Evolutionary conservation across 192 early-diverging fungal species (phyloP), one percentile per base, ranked within the genome.

Genomic region (Helicostylum pulchrum): DNA sequence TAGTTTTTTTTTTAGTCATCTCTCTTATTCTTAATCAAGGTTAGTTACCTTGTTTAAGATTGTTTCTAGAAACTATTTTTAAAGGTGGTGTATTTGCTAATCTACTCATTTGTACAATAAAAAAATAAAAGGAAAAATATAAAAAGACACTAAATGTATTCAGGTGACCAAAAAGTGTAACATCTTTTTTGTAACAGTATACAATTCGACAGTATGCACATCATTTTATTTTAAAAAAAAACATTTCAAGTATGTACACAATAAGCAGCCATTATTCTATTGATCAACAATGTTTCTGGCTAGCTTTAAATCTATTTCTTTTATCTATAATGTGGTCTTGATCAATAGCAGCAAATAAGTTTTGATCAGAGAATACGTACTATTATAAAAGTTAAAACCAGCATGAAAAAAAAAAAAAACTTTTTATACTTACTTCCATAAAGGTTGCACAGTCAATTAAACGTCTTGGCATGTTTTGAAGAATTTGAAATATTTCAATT

Each of bases 381-480:
- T 56, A 56, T 17, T 26, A 26, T 26, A 26, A 2, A 26, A 26
- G 26, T n/a, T n/a, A n/a, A n/a, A n/a, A n/a, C n/a, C n/a, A n/a
- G n/a, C n/a, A n/a, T n/a, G n/a, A n/a, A n/a, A n/a, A n/a, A n/a
- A n/a, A n/a, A n/a, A n/a, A n/a, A n/a, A n/a, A n/a, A n/a, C n/a
- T n/a, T 44, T 12, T 12, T 23, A 1, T 4, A 42, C 49, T 63
- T 67, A 76, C 73, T 21, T 79, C 76, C 74, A 86, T 84, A 11
- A 86, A 61, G 31, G 70, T 71, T 42, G 83, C 83, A 51, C 84
- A 86, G 49, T 86, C 77, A 36, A 86, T 76, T 56, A 84, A 42
- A 20, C 77, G 47, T 51, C 81, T 77, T 15, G 84, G 84, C 67
- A 84, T 77, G 57, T 86, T 83, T 68, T 82, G 65, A 3, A 84